Conservation (phyloP, 106 monocot species). For the Iris macrosiphon region DNA sequence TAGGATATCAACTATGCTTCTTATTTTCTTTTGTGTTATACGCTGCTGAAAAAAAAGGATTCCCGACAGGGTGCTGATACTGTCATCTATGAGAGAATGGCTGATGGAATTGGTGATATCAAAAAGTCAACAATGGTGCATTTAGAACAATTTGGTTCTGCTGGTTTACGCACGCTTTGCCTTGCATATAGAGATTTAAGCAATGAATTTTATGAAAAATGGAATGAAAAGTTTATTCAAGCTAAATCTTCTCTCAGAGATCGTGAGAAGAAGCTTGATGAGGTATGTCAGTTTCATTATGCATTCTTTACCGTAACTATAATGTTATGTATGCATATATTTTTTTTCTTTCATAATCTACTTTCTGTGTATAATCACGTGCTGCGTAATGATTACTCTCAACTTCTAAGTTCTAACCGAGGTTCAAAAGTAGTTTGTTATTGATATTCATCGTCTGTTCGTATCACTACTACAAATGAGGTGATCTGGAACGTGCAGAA, state of each 20-base stretch:
- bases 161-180: slow-evolving; percentile 90
- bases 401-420: too few relatives aligned
- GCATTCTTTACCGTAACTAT: too few relatives aligned
- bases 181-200: slow-evolving; percentile 72
- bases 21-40: slow-evolving; percentile 2
- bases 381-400: too few relatives aligned
- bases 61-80: slow-evolving; percentile 81
- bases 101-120: slow-evolving; percentile 33
- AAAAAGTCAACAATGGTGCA: slow-evolving; percentile 63
- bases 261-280: slow-evolving; percentile 93
- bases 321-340: too few relatives aligned
- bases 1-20: background rate
- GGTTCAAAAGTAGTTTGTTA: too few relatives aligned
- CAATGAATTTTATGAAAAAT: slow-evolving; percentile 68
- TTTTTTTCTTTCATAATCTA: too few relatives aligned
- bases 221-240: slow-evolving; percentile 94
- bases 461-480: too few relatives aligned
- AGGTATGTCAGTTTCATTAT: slow-evolving; percentile 29
- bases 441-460: too few relatives aligned
- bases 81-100: slow-evolving; percentile 84
- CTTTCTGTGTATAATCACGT: too few relatives aligned
- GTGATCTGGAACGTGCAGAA: too few relatives aligned
- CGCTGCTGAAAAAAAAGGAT: background rate
- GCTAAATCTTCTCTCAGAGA: slow-evolving; percentile 85
- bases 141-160: slow-evolving; percentile 78